Evolutionary conservation across 2,329 filamentous ascomycete genomes (phyloP).

Genomic region (Pseudopyricularia javanii): DNA sequence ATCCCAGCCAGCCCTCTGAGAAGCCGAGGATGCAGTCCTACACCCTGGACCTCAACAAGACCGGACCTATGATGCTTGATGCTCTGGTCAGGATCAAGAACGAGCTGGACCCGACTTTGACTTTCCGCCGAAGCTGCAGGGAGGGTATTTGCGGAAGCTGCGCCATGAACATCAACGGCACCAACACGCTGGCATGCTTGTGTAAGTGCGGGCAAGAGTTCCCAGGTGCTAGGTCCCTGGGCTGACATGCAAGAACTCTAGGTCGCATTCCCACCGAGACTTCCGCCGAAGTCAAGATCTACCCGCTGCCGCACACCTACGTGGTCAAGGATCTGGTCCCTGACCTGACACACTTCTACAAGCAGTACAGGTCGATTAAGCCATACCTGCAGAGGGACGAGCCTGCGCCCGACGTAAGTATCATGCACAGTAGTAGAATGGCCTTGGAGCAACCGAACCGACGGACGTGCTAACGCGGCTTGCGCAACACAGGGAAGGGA

Average conservation of each 20-base stretch:
- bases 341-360: constrained; percentile 97
- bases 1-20: constrained; percentile 78
- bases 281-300: constrained; percentile 76
- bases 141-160: constrained; percentile 98
- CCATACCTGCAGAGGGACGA: constrained; percentile 91
- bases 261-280: constrained; percentile 87
- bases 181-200: constrained; percentile 93
- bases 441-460: neutral
- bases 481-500: constrained; percentile 60
- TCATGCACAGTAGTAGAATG: neutral
- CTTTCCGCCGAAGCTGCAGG: constrained; percentile 89
- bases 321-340: constrained; percentile 98
- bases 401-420: constrained; percentile 66
- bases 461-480: neutral
- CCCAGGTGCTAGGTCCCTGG: no score
- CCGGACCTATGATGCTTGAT: constrained; percentile 95
- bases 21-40: constrained; percentile 97
- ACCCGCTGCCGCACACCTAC: constrained; percentile 96
- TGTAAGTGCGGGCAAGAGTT: constrained; percentile 49
- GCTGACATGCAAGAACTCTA: constrained; percentile 21
- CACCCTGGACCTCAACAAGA: constrained; percentile 95
- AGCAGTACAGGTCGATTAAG: constrained; percentile 99
- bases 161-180: constrained; percentile 99
- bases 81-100: constrained; percentile 98
- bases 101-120: constrained; percentile 90